Conservation (phyloP, 2,329 filamentous ascomycete genomes). For the Sarocladium kiliense region DNA sequence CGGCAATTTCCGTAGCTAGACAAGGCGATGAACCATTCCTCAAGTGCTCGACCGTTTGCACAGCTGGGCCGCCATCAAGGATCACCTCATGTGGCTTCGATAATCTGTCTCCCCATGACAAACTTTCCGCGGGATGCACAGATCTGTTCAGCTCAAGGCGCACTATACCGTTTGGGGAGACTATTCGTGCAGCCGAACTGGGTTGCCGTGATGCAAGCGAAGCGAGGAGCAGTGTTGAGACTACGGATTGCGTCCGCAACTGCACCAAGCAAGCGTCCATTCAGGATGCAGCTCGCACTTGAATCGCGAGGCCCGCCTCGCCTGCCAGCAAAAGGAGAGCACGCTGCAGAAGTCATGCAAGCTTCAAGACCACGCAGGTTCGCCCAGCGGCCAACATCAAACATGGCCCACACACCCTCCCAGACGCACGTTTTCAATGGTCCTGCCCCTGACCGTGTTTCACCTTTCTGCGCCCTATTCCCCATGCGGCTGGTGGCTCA, state of each 20-base stretch:
- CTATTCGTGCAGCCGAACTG: too few species aligned
- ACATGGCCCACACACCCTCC: slow-evolving; percentile 7
- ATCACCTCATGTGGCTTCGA: neutral
- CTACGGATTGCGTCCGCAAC: too few species aligned
- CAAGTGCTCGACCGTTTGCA: neutral
- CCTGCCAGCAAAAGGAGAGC: too few species aligned
- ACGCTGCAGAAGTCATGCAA: too few species aligned
- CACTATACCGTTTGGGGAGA: too few species aligned
- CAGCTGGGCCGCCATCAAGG: neutral
- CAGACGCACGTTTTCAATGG: slow-evolving; percentile 9
- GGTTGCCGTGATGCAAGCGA: too few species aligned
- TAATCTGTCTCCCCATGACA: neutral
- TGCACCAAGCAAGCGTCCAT: too few species aligned
- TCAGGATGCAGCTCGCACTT: too few species aligned
- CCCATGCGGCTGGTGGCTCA: neutral
- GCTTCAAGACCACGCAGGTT: neutral
- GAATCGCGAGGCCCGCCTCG: too few species aligned
- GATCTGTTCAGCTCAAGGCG: neutral
- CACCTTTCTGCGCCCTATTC: neutral
- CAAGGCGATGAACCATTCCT: neutral
- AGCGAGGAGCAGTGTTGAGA: too few species aligned
- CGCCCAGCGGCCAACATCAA: slow-evolving; percentile 2
- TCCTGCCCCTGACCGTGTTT: neutral
- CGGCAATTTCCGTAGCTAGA: neutral
- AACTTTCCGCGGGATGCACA: neutral